phyloP scores from a whole-genome alignment of 139 green algal genomes.

The Picochlorum sp. region DNA sequence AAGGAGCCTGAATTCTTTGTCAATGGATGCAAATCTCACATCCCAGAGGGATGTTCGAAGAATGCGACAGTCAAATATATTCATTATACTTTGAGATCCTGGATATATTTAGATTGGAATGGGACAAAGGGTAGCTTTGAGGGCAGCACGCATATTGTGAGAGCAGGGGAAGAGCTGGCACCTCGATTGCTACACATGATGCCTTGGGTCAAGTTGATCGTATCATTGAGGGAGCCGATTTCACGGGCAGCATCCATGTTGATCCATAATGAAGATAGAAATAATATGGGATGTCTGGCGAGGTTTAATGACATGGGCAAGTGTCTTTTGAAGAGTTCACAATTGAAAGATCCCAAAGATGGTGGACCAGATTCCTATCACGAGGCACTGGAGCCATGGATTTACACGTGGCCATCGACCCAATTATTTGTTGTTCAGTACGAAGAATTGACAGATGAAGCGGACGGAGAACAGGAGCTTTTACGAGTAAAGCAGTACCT shows the following conservation, averaged over 20 bases:
- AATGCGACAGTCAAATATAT: slow-evolving; percentile 6
- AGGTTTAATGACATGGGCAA: not conserved
- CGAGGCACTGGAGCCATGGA: not conserved
- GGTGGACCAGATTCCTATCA: slow-evolving; percentile 5
- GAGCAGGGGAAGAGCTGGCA: slow-evolving; percentile 9
- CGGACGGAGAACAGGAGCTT: not conserved
- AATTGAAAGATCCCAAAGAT: not conserved
- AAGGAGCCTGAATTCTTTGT: slow-evolving; percentile 17
- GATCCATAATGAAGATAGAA: slow-evolving; percentile 19
- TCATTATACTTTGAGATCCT: not conserved
- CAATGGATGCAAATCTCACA: slow-evolving; percentile 2
- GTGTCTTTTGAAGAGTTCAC: slow-evolving; percentile 4
- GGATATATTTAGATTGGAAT: not conserved
- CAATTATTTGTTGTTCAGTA: slow-evolving; percentile 6
- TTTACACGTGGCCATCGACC: slow-evolving; percentile 4
- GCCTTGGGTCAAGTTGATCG: slow-evolving; percentile 24
- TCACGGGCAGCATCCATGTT: slow-evolving; percentile 25
- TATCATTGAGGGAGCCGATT: slow-evolving; percentile 19
- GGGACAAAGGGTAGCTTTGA: slow-evolving; percentile 7
- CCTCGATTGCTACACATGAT: slow-evolving; percentile 7
- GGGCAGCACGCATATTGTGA: slow-evolving; percentile 11
- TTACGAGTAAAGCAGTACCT: slow-evolving; percentile 7
- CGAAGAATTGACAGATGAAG: slow-evolving; percentile 9
- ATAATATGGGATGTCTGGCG: not conserved
- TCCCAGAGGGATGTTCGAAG: not conserved